Evolutionary conservation across 1,139 yeast genomes (phyloP).

Genomic region (Arxiozyma heterogenica): DNA sequence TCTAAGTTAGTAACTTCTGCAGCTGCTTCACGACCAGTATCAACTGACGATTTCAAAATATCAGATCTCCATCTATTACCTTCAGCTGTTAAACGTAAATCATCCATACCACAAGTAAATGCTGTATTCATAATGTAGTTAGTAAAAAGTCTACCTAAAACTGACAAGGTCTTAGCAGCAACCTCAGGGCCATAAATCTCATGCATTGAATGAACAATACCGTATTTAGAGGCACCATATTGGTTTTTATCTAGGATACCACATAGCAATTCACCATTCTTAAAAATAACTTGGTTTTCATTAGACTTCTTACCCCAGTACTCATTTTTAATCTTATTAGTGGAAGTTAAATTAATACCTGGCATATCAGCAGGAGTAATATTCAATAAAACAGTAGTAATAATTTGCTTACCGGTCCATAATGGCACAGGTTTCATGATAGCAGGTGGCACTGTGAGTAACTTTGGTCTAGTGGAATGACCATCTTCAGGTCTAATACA

Average conservation of each 20-base stretch:
- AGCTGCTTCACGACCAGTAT: slow-evolving; percentile 86
- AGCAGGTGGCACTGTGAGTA: slow-evolving; percentile 84
- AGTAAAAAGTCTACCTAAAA: slow-evolving; percentile 88
- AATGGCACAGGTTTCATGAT: slow-evolving; percentile 74
- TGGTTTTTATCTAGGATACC: slow-evolving; percentile 97
- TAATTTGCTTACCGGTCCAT: slow-evolving; percentile 99
- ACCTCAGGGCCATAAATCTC: slow-evolving; percentile 88
- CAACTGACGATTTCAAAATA: slow-evolving; percentile 65
- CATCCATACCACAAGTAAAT: slow-evolving; percentile 99
- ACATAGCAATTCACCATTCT: slow-evolving; percentile 75
- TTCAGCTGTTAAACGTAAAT: slow-evolving; percentile 78
- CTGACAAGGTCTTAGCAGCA: slow-evolving; percentile 85
- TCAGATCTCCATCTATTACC: slow-evolving; percentile 88
- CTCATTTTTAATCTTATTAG: slow-evolving; percentile 85
- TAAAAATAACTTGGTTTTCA: slow-evolving; percentile 81
- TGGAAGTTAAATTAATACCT: slow-evolving; percentile 75
- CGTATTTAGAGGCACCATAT: slow-evolving; percentile 96
- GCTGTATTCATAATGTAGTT: slow-evolving; percentile 89
- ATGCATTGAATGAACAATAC: slow-evolving; percentile 91
- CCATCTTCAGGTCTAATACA: slow-evolving; percentile 97
- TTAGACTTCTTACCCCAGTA: slow-evolving; percentile 84
- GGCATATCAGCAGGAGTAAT: slow-evolving; percentile 82
- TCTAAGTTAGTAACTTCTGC: slow-evolving; percentile 86
- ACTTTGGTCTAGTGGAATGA: slow-evolving; percentile 66
- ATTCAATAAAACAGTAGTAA: slow-evolving; percentile 79